Conservation (phyloP, 331 rosid species). For the Pyrus hybrid region DNA sequence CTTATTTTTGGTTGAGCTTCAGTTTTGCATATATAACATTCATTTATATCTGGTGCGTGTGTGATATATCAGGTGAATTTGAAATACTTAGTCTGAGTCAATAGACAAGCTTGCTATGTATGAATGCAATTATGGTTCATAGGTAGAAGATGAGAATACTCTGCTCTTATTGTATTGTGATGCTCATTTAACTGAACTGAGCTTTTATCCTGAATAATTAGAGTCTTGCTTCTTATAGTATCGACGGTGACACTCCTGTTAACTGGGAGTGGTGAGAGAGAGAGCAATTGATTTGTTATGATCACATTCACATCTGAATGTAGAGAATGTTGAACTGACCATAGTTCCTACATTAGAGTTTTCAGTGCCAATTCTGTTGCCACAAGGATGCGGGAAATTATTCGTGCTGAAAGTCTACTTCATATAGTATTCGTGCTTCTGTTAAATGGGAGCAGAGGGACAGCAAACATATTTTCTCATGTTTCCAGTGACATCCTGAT, state of each 20-base stretch:
- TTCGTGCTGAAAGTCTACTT: not conserved
- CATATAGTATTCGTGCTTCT: not conserved
- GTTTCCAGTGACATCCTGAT: not conserved
- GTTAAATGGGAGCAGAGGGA: not conserved
- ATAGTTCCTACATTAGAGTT: not conserved
- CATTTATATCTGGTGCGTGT: not conserved
- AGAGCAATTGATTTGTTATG: not conserved
- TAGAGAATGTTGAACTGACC: too few relatives aligned
- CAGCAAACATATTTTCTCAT: not conserved
- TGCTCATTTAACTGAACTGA: not conserved
- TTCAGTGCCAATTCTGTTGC: not conserved
- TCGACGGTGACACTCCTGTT: not conserved
- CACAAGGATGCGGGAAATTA: not conserved
- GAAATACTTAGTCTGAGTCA: not conserved
- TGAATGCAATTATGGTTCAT: not conserved
- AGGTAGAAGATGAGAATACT: not conserved
- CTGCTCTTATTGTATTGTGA: not conserved
- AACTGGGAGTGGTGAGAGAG: not conserved
- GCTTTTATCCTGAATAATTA: not conserved
- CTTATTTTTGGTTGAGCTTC: not conserved
- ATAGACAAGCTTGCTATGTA: not conserved
- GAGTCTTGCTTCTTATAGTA: not conserved
- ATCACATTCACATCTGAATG: not conserved
- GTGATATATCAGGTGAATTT: not conserved
- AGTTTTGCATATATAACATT: not conserved